Percentiles rank a stretch among this genome's conserved stretches.
Evolutionary conservation across 1,139 yeast genomes (phyloP).

Genomic region (Arxiozyma heterogenica): DNA sequence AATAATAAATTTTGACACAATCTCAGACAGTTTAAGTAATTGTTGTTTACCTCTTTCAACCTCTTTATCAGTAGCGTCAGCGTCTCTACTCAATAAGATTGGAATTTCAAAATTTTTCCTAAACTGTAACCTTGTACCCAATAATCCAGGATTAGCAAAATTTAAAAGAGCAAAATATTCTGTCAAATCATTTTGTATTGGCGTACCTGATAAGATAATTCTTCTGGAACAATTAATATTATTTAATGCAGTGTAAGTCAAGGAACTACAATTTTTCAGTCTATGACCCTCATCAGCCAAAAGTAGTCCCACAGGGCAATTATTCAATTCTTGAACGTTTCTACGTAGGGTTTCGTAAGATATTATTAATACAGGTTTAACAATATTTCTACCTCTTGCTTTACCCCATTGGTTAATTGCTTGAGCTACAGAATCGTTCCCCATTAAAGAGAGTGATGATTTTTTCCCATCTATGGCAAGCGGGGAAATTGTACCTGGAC

Average conservation of each 20-base stretch:
- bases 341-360: conserved; percentile 90
- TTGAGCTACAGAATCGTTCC: conserved; percentile 47
- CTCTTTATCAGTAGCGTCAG: conserved; percentile 79
- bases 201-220: conserved; percentile 92
- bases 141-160: conserved; percentile 89
- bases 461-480: conserved; percentile 84
- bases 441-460: conserved; percentile 22
- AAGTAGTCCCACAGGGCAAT: conserved; percentile 78
- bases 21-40: conserved; percentile 55
- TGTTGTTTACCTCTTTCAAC: conserved; percentile 63
- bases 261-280: conserved; percentile 86
- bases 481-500: conserved; percentile 81
- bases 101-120: conserved; percentile 74
- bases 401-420: conserved; percentile 80
- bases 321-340: conserved; percentile 67
- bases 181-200: conserved; percentile 91
- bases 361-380: conserved; percentile 88
- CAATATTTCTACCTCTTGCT: conserved; percentile 81
- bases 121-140: conserved; percentile 79
- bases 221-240: conserved; percentile 77
- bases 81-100: conserved; percentile 80
- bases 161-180: conserved; percentile 87
- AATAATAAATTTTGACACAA: conserved; percentile 85
- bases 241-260: conserved; percentile 82
- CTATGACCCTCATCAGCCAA: conserved; percentile 97